Evolutionary conservation across 1,284 basidiomycete genomes (phyloP).

Genomic region (Fomes fomentarius): DNA sequence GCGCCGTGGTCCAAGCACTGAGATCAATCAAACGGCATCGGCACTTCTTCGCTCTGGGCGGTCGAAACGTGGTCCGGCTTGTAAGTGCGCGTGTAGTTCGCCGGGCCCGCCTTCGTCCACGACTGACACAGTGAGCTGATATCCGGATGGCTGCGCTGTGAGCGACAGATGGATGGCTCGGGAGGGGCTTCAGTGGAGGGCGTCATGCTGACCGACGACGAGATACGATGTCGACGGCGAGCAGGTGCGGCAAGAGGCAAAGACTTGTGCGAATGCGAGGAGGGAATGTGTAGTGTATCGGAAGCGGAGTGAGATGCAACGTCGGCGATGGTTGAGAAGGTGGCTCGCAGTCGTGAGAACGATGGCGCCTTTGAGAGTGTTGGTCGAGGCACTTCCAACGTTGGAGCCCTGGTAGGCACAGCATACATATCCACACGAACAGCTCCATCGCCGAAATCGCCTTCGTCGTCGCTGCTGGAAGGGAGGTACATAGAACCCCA

Average conservation of each 20-base stretch:
- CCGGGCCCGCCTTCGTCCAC: conserved; percentile 58
- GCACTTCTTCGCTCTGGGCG: neutral
- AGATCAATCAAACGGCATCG: neutral
- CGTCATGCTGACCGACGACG: conserved; percentile 36
- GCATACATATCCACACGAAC: conserved; percentile 9
- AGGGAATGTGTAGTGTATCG: conserved; percentile 13
- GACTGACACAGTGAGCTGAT: conserved; percentile 59
- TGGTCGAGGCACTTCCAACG: neutral
- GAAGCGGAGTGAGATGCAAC: conserved; percentile 25
- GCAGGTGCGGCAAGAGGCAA: conserved; percentile 7
- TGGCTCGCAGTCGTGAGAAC: conserved; percentile 25
- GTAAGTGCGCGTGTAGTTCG: conserved; percentile 50
- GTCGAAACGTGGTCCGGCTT: conserved; percentile 23
- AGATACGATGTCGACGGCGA: conserved; percentile 19
- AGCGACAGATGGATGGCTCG: conserved; percentile 52
- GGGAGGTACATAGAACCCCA: conserved; percentile 45
- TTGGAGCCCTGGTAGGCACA: neutral
- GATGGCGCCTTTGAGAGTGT: conserved; percentile 16
- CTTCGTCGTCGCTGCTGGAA: conserved; percentile 32
- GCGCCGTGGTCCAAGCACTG: neutral
- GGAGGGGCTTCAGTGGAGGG: conserved; percentile 42
- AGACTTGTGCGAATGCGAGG: conserved; percentile 8
- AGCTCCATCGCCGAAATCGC: conserved; percentile 18
- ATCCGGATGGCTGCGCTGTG: conserved; percentile 56
- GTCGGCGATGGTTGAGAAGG: conserved; percentile 26